Evolutionary conservation across 371 early-diverging fungal genomes (phyloP), one percentile per base, ranked within the genome.

Genomic region (Mucor lusitanicus): DNA sequence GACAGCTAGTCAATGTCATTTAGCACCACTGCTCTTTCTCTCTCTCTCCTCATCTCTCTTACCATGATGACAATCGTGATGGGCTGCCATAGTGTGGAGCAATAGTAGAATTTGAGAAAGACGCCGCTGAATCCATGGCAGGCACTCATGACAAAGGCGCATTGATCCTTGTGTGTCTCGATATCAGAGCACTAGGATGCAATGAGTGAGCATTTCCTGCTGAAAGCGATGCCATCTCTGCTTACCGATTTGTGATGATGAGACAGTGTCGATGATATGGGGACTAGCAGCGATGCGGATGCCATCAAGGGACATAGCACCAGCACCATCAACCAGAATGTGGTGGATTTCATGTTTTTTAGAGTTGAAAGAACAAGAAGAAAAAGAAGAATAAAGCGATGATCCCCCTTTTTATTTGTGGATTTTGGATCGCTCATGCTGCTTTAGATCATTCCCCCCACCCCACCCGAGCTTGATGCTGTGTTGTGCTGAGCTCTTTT

Each of bases 101-200:
- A 90, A 69, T 86, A 90, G 68, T 88, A 88, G 57, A 88, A 81
- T 33, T 73, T 71, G 9, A 89, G 65, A 69, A 85, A 90, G 55
- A 68, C 67, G 0, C 73, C 69, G 64, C 79, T 81, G 27, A 77
- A 81, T 23, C 77, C 82, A 58, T 71, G 70, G 54, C 82, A 81
- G 23, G 70, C 61, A 21, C 50, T 55, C 39, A 67, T 61, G 12
- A 81, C 82, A 74, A 77, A 81, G 11, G 65, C 71, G 53, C 82
- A 81, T 61, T 79, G 77, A 65, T 81, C 74, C 44, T 32, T 37
- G 55, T 77, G 77, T 6, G 42, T 28, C 21, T 79, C 79, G 32
- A 81, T 72, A 70, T 76, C 28, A 1, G 68, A 63, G 48, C 82
- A 81, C 79, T 81, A n/a, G 59, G 25, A n/a, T 35, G 17, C 17